Conservation (phyloP, 2,329 filamentous ascomycete genomes). For the Lachnellula arida region DNA sequence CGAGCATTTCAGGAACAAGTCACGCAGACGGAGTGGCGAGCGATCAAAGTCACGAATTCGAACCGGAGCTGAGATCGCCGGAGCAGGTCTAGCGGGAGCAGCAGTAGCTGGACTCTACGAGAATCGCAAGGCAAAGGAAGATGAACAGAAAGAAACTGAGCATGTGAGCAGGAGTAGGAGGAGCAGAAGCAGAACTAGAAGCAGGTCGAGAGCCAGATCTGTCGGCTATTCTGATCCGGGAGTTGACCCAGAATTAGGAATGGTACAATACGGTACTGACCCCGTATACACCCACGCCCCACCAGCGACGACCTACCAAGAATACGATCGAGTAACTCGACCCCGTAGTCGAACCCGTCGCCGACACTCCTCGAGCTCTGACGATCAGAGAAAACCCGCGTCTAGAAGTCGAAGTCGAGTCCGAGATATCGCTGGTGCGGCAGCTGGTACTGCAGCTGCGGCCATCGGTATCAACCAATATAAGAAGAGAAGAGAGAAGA, state of each 20-base stretch:
- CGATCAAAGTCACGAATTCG: constrained; percentile 38
- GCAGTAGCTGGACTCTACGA: constrained; percentile 59
- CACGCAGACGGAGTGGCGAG: constrained; percentile 40
- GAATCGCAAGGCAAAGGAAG: constrained; percentile 56
- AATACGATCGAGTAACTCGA: constrained; percentile 23
- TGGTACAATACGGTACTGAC: constrained; percentile 62
- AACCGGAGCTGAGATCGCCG: constrained; percentile 56
- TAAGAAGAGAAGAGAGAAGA: constrained; percentile 42
- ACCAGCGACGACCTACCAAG: constrained; percentile 27
- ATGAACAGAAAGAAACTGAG: constrained; percentile 35
- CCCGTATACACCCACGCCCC: constrained; percentile 43
- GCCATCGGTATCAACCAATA: constrained; percentile 60
- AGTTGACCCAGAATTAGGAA: constrained; percentile 61
- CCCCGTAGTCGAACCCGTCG: constrained; percentile 19
- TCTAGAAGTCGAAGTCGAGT: constrained; percentile 44
- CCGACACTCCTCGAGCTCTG: constrained; percentile 23
- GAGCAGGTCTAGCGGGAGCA: constrained; percentile 55
- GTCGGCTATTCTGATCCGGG: constrained; percentile 44
- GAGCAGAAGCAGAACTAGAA: constrained; percentile 29
- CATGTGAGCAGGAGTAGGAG: constrained; percentile 26
- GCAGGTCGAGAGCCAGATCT: constrained; percentile 46
- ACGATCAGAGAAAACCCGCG: constrained; percentile 19
- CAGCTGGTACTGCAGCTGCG: constrained; percentile 53
- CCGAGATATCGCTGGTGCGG: constrained; percentile 51
- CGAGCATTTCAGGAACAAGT: constrained; percentile 53